Percentiles rank a stretch among this genome's conserved stretches.
phyloP scores from a whole-genome alignment of 2,329 filamentous ascomycete species.

The Colletotrichum lini region DNA sequence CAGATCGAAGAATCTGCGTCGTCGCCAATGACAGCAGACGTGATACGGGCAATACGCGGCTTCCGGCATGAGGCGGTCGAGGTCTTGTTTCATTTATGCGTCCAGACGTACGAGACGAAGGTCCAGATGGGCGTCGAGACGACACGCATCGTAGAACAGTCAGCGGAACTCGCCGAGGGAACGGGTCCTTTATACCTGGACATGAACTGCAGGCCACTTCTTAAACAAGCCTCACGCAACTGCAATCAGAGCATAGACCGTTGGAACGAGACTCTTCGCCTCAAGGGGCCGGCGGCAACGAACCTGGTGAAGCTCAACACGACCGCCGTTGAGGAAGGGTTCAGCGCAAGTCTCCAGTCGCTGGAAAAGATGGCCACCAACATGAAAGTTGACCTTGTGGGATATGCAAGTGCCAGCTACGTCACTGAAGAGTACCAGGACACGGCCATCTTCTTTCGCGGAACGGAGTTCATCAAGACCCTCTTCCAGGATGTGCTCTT shows the following conservation, averaged over 20 bases:
- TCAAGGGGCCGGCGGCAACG: background rate
- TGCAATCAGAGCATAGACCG: slow-evolving; percentile 1
- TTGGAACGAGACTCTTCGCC: slow-evolving; percentile 7
- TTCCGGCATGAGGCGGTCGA: slow-evolving; percentile 5
- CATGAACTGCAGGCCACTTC: background rate
- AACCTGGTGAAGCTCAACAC: background rate
- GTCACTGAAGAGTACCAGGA: background rate
- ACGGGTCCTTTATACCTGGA: background rate
- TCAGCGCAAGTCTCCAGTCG: background rate
- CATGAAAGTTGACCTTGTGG: background rate
- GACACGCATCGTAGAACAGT: background rate
- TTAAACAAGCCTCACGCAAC: background rate
- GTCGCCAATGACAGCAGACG: background rate
- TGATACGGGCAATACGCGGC: background rate
- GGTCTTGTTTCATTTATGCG: slow-evolving; percentile 15
- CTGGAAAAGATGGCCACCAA: slow-evolving; percentile 1
- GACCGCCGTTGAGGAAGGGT: background rate
- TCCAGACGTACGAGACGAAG: slow-evolving; percentile 15
- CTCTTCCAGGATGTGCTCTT: background rate
- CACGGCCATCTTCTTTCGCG: background rate
- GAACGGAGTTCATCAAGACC: slow-evolving; percentile 8
- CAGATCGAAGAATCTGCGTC: no score
- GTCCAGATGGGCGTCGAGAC: slow-evolving; percentile 5
- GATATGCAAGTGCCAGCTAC: slow-evolving; percentile 8
- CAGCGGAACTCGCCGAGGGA: background rate